Base-by-base conservation (phyloP, 2,329 filamentous ascomycete genomes). In the Colletotrichum sp. region DNA sequence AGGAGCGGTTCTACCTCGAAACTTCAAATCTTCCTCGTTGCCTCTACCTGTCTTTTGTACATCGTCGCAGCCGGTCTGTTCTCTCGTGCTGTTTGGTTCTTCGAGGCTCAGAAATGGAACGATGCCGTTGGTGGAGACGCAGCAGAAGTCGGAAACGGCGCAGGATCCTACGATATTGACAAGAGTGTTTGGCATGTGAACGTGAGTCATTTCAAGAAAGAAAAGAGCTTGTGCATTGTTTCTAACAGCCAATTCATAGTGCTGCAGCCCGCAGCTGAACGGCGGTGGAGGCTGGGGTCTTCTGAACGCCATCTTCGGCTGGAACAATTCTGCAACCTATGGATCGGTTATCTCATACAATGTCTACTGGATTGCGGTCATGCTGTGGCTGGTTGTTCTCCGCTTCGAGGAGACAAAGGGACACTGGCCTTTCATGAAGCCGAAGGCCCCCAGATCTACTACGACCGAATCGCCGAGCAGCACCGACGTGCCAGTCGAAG, bases 271-370 rank as follows among this genome's bases (percentile, higher is more conserved):
- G 0, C 86, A 92, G 69, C 84, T 93, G 55, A 93, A 95, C 77
- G 93, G 94, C 34, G 93, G 93, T 64, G 92, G 93, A 48, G 94
- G 94, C 58, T 98, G 95, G 95, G 95, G 94, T 70, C 92, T 98
- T 78, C 95, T 98, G 88, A 96, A 97, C 80, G 92, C 94, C 75
- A 89, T 98, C 69, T 88, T 98, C 15, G 95, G 96, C 73, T 98
- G 96, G 96, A 91, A 92, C 77, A 98, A 98, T 86, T 95, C 94
- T 16, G 96, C 94, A 7, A 97, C 95, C 3, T 96, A 96, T 79
- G 95, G 95, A 67, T 96, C 94, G 1, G 94, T 98, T 77, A 92
- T 98, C 77, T 93, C 94, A 2, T 98, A 98, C 86, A 97, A 97
- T 82, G 74, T 97, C n/a, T 98, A 98, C 87, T 98, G 95, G 96